Evolutionary conservation across 495 filamentous ascomycete species (phyloP).

Genomic region (Penicillium egyptiacum): DNA sequence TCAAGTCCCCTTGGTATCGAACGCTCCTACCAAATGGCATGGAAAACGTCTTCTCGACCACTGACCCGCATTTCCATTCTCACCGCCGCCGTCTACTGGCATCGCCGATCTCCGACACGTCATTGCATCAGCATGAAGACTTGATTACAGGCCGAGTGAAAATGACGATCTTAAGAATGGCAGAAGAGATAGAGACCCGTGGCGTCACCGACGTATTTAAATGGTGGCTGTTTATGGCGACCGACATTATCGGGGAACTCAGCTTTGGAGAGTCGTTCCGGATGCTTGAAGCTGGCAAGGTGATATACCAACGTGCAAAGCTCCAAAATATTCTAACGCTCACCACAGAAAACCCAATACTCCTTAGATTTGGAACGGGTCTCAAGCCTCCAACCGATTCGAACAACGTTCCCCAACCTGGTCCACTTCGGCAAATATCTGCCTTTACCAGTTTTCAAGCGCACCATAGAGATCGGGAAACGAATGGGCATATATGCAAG

Average conservation of each 20-base stretch:
- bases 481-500: slow-evolving; percentile 37
- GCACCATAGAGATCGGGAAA: slow-evolving; percentile 52
- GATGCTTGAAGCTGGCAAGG: slow-evolving; percentile 52
- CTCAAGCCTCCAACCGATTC: slow-evolving; percentile 29
- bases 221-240: slow-evolving; percentile 59
- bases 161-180: slow-evolving; percentile 36
- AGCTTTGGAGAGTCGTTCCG: slow-evolving; percentile 59
- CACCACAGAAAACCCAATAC: slow-evolving; percentile 43
- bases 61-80: slow-evolving; percentile 32
- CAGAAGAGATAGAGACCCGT: slow-evolving; percentile 31
- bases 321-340: no score
- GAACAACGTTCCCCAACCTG: slow-evolving; percentile 39
- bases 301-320: slow-evolving; percentile 11
- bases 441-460: slow-evolving; percentile 24
- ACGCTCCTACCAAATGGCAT: no score
- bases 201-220: slow-evolving; percentile 49
- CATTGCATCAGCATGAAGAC: slow-evolving; percentile 29
- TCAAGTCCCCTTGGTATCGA: no score
- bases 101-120: slow-evolving; percentile 40
- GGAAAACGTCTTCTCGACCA: slow-evolving; percentile 29
- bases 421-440: slow-evolving; percentile 16
- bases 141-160: slow-evolving; percentile 29
- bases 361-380: slow-evolving; percentile 35
- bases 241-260: slow-evolving; percentile 56
- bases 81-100: slow-evolving; percentile 36